A percentile compares a stretch with the other conserved stretches of the same genome.
phyloP scores from a whole-genome alignment of 2,329 filamentous ascomycete species.

The Ophiocordyceps camponoti-floridani region DNA sequence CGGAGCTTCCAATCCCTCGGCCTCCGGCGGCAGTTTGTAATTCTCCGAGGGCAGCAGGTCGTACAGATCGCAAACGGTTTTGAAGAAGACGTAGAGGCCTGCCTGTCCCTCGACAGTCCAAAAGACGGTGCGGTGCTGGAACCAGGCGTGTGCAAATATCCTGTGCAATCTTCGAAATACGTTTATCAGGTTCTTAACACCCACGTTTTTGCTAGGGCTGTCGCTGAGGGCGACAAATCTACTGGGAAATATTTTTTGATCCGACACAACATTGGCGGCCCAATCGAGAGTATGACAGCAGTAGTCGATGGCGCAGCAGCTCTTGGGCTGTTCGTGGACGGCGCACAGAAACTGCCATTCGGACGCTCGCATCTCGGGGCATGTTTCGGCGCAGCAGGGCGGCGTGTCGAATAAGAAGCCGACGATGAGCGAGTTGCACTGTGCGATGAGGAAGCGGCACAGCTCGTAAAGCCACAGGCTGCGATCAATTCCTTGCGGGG shows the following conservation, averaged over 20 bases:
- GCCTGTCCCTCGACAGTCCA: conserved; percentile 83
- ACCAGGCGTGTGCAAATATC: conserved; percentile 98
- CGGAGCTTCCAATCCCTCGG: conserved; percentile 57
- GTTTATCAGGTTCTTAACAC: conserved; percentile 75
- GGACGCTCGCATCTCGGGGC: conserved; percentile 93
- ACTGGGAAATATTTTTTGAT: conserved; percentile 87
- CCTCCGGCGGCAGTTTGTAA: conserved; percentile 86
- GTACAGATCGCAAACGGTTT: conserved; percentile 88
- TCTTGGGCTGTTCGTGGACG: conserved; percentile 90
- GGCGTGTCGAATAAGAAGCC: conserved; percentile 84
- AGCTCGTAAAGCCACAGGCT: conserved; percentile 96
- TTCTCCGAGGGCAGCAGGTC: conserved; percentile 81
- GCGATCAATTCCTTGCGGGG: conserved; percentile 66
- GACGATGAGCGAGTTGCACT: conserved; percentile 83
- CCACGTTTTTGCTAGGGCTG: conserved; percentile 41
- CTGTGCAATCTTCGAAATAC: conserved; percentile 88
- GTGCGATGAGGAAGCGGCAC: conserved; percentile 84
- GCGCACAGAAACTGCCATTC: conserved; percentile 99
- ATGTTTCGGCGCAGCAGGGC: conserved; percentile 75
- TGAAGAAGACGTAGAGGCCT: conserved; percentile 93
- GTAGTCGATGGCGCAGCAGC: conserved; percentile 96
- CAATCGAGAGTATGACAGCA: conserved; percentile 97
- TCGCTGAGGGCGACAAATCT: conserved; percentile 44
- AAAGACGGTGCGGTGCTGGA: conserved; percentile 87
- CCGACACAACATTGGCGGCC: conserved; percentile 87